A percentile compares a stretch with the other conserved stretches of the same genome.
Evolutionary conservation across 768 basidiomycete genomes (phyloP).

Genomic region (Epithele typhae): DNA sequence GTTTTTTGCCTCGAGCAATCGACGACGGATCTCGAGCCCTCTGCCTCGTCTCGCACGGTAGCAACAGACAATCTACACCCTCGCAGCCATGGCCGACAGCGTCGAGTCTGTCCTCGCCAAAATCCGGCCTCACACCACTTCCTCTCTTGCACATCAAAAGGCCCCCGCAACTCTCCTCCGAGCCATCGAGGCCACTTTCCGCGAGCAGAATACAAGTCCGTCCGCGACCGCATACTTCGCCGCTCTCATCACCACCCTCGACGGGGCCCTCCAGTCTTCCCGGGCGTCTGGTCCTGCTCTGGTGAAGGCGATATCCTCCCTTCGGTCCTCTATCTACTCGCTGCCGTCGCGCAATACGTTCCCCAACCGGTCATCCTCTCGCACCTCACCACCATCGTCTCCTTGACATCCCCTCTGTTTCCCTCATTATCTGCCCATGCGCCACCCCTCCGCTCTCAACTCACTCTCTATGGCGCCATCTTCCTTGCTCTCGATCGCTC

Average conservation of each 20-base stretch:
- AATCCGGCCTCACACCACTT: conserved; percentile 82
- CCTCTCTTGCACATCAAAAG: conserved; percentile 82
- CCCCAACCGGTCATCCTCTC: conserved; percentile 76
- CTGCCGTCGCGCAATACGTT: conserved; percentile 73
- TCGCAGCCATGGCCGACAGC: conserved; percentile 23
- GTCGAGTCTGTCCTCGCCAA: conserved; percentile 67
- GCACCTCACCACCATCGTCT: conserved; percentile 65
- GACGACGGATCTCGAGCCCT: too few relatives aligned
- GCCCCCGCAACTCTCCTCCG: conserved; percentile 80
- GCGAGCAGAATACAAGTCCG: conserved; percentile 61
- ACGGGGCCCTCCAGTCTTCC: conserved; percentile 65
- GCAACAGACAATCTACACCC: too few relatives aligned
- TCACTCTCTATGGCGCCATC: conserved; percentile 69
- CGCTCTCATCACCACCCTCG: conserved; percentile 80
- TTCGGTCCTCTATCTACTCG: conserved; percentile 80
- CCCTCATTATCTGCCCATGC: conserved; percentile 59
- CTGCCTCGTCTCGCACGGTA: too few relatives aligned
- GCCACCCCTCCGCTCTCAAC: conserved; percentile 81
- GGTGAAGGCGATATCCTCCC: conserved; percentile 76
- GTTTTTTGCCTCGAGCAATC: too few relatives aligned
- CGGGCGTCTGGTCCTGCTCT: conserved; percentile 28
- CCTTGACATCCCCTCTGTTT: conserved; percentile 76
- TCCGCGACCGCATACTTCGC: conserved; percentile 93
- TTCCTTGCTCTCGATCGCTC: conserved; percentile 67
- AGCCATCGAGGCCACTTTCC: conserved; percentile 79